phyloP scores from a whole-genome alignment of 1,284 basidiomycete genomes.

The Hypsizygus ulmarius region DNA sequence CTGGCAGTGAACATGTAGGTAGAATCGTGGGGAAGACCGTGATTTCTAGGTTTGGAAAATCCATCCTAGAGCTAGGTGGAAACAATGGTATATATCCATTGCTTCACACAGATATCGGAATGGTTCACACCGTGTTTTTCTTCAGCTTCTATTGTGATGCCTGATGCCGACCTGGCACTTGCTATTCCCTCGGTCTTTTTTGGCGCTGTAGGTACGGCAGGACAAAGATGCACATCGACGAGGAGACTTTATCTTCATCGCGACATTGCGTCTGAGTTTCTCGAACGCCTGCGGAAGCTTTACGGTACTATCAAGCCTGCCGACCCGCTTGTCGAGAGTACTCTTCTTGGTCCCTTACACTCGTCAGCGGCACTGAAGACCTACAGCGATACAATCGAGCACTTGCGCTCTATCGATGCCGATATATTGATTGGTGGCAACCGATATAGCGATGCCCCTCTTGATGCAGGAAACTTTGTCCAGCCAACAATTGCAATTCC shows the following conservation, averaged over 20 bases:
- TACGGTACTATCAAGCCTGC: constrained; percentile 73
- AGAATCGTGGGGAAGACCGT: constrained; percentile 81
- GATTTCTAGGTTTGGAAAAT: constrained; percentile 79
- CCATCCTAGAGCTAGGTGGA: constrained; percentile 90
- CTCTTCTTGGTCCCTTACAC: constrained; percentile 89
- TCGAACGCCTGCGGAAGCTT: constrained; percentile 69
- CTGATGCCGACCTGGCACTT: constrained; percentile 87
- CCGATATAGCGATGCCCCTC: constrained; percentile 45
- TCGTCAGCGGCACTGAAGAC: constrained; percentile 61
- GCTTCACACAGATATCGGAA: constrained; percentile 8
- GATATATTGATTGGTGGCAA: constrained; percentile 75
- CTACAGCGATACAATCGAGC: constrained; percentile 64
- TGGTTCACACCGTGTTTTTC: constrained; percentile 20
- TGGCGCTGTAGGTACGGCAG: constrained; percentile 92
- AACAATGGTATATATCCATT: constrained; percentile 70
- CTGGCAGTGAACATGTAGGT: constrained; percentile 88
- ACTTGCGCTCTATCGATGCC: constrained; percentile 66
- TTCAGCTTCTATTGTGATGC: constrained; percentile 85
- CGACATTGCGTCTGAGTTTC: constrained; percentile 72
- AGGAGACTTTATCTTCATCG: constrained; percentile 87
- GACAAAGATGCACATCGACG: constrained; percentile 94
- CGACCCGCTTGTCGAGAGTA: constrained; percentile 73
- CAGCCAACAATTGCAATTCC: constrained; percentile 83
- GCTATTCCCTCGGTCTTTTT: constrained; percentile 91
- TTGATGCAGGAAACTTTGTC: constrained; percentile 80